Evolutionary conservation across 2,329 filamentous ascomycete genomes (phyloP).

Genomic region (Fusarium austroafricanum): DNA sequence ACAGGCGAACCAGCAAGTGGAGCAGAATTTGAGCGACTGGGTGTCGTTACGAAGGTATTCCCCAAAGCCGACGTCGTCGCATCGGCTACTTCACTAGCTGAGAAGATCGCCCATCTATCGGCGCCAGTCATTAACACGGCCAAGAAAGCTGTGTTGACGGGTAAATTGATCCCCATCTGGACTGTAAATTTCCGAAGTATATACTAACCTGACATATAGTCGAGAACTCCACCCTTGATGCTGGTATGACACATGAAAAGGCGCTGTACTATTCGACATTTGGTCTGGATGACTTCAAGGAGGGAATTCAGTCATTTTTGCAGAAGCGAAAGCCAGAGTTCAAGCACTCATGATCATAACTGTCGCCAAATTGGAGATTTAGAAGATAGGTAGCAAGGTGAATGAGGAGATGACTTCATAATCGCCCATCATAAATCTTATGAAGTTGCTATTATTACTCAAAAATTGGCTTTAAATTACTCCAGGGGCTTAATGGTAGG

Average conservation of each 20-base stretch:
- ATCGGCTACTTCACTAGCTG: slow-evolving; percentile 15
- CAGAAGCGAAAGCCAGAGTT: slow-evolving; percentile 22
- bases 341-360: slow-evolving; percentile 13
- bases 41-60: slow-evolving; percentile 33
- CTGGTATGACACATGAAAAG: slow-evolving; percentile 34
- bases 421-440: no score
- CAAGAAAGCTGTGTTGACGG: slow-evolving; percentile 34
- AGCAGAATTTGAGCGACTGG: slow-evolving; percentile 27
- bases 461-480: neutral
- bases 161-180: neutral
- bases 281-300: slow-evolving; percentile 27
- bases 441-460: slow-evolving; percentile 4
- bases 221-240: slow-evolving; percentile 17
- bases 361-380: neutral
- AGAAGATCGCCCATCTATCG: slow-evolving; percentile 28
- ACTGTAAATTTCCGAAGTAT: neutral
- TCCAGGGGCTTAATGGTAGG: neutral
- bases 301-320: slow-evolving; percentile 30
- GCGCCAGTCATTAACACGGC: slow-evolving; percentile 25
- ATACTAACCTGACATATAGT: neutral
- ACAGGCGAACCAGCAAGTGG: slow-evolving; percentile 34
- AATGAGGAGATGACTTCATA: neutral
- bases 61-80: slow-evolving; percentile 22
- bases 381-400: no score
- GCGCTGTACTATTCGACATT: slow-evolving; percentile 34